Percentiles rank a stretch among this genome's conserved stretches.
phyloP scores from a whole-genome alignment of 208 protist species.

The Herpetomonas tarakana region DNA sequence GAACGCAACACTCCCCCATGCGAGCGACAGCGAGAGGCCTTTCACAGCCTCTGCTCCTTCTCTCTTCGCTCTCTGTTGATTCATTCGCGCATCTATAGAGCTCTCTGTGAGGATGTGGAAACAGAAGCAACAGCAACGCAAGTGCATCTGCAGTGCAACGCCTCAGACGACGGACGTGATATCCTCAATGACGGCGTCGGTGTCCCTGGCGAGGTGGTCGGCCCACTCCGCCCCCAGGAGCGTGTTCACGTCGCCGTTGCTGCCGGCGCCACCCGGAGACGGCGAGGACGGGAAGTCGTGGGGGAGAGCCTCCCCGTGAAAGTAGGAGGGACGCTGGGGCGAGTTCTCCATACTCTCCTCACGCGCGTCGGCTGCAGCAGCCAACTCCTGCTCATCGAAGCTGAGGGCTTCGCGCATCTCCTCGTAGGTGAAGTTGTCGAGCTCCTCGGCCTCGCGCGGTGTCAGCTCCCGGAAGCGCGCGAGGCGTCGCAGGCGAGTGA shows the following conservation, averaged over 20 bases:
- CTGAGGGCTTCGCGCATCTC: constrained; percentile 72
- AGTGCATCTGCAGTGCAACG: too few species aligned
- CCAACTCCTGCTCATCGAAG: constrained; percentile 69
- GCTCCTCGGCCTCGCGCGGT: constrained; percentile 75
- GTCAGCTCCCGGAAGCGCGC: constrained; percentile 73
- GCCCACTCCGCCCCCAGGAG: constrained; percentile 1
- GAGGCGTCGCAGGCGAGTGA: constrained; percentile 52
- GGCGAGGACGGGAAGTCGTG: constrained; percentile 20
- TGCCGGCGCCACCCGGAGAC: not conserved
- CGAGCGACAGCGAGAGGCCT: too few species aligned
- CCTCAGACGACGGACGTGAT: constrained; percentile 22
- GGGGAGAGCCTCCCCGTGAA: constrained; percentile 18
- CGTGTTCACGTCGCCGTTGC: constrained; percentile 7
- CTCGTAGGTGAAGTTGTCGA: constrained; percentile 86
- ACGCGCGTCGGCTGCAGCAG: constrained; percentile 33
- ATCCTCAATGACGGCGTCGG: constrained; percentile 39
- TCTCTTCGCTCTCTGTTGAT: too few species aligned
- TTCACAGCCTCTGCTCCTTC: too few species aligned
- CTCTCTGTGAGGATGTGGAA: too few species aligned
- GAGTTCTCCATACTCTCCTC: constrained; percentile 13
- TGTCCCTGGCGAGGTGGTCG: constrained; percentile 1
- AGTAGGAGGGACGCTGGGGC: constrained; percentile 6
- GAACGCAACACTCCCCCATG: too few species aligned
- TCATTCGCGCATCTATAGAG: too few species aligned
- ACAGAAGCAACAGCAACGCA: too few species aligned